These are phyloP conservation scores for Neobulgaria alba DNA, from an alignment of 2,329 filamentous ascomycete species.

Conservation along the genomic window DNA sequence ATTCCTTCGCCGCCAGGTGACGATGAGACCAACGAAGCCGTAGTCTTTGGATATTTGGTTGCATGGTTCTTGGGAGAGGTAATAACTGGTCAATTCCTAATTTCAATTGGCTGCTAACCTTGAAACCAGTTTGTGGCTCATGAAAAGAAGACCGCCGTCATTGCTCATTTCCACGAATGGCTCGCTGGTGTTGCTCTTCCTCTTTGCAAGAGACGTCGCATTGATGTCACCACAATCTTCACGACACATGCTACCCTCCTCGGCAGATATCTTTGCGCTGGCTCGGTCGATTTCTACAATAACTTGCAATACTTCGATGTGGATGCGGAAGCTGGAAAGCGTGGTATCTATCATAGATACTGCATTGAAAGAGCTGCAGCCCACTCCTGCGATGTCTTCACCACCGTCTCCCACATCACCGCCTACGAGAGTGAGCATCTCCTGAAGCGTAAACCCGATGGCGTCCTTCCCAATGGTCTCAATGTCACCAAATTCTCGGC, in stretches of 20 bases:
- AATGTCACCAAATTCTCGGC: constrained; percentile 99
- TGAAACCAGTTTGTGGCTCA: constrained; percentile 78
- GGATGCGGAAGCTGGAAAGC: constrained; percentile 92
- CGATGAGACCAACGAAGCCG: constrained; percentile 93
- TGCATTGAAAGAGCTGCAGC: constrained; percentile 93
- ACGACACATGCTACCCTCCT: constrained; percentile 95
- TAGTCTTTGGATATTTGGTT: constrained; percentile 94
- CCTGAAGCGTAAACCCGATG: constrained; percentile 94
- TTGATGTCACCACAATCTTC: constrained; percentile 96
- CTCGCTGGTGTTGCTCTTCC: constrained; percentile 88
- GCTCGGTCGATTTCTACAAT: constrained; percentile 98
- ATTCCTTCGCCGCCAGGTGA: constrained; percentile 91
- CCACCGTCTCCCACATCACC: constrained; percentile 96
- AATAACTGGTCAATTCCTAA: constrained; percentile 28
- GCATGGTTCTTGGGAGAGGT: constrained; percentile 98
- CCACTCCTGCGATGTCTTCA: constrained; percentile 93
- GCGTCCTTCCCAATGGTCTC: constrained; percentile 89
- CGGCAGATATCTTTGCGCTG: constrained; percentile 91
- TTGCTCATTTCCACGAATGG: constrained; percentile 99
- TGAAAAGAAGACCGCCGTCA: constrained; percentile 84
- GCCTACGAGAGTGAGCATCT: constrained; percentile 97
- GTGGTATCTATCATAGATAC: constrained; percentile 96
- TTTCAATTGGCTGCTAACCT: constrained; percentile 14
- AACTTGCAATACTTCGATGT: constrained; percentile 96
- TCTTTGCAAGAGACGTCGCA: constrained; percentile 84